Evolutionary conservation across 176 grass and related monocot genomes (phyloP), one percentile per base, ranked within the genome.

Genomic region (Carex myosuroides): DNA sequence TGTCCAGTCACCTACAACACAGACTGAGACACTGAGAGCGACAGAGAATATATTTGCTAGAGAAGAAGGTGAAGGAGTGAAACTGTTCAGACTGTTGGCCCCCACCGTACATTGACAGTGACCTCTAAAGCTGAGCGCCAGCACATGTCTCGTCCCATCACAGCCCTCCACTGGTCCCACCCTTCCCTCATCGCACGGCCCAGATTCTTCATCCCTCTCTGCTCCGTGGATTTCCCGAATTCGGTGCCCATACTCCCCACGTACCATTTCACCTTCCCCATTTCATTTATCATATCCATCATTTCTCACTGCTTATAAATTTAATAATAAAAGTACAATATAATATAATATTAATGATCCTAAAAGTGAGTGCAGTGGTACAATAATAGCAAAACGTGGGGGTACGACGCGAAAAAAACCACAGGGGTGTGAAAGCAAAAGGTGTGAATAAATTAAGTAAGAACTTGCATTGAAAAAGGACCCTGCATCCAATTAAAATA

Each of bases 111-210:
- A 9, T 37, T 85, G 84, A 79, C 84, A 64, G 33, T 13, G 66
- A 85, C 70, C 54, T 78, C 69, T 65, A 85, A 85, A 83, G 72
- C 69, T 69, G 42, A 76, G 70, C 14, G 30, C 68, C 84, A 79
- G 84, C 84, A 59, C 84, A 86, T 42, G 84, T 79, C 75, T 67
- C 74, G 84, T 86, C 84, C 71, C 84, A 86, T 86, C 84, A 80
- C n/a, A 65, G 39, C 70, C 56, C 30, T 63, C 18, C 53, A 41
- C 11, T 18, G 84, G 73, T 10, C 84, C 83, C 84, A 81, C 84
- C 1, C 73, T 13, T 59, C 3, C 26, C 18, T 42, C 13, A 86
- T 86, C 75, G 13, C 2, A 86, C 84, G 84, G 73, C 6, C 75
- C 70, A 68, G 75, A 86, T 86, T 58, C 0, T 0, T 67, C 57